Evolutionary conservation across 2,329 filamentous ascomycete species (phyloP), one percentile per base, ranked within the genome.

Genomic region (Sporothrix curviconia): DNA sequence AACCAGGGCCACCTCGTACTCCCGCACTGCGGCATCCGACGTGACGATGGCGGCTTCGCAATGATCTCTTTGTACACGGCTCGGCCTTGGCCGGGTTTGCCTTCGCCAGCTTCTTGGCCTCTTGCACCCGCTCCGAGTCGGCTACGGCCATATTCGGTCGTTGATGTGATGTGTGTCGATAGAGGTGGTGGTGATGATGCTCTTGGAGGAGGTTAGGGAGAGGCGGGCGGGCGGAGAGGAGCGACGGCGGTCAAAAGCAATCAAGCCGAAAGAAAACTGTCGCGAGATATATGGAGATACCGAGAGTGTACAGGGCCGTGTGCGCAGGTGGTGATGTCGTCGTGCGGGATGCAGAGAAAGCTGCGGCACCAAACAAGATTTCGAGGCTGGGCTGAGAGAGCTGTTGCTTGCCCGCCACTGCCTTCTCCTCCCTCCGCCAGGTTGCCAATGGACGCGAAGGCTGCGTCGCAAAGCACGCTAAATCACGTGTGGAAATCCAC

Each of bases 1-100:
- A 68, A 96, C 82, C 70, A 99, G 75, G 25, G 94, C 91, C 65
- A 81, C 81, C 78, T 99, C 94, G 68, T 96, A 99, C 72, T 96
- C 90, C 72, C 89, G 86, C 64, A 92, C 85, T 59, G 92, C 90
- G 37, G 87, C 83, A 73, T 99, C 94, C 61, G 83, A 85, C 59
- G 85, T 94, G 60, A 87, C 54, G 89, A 89, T 22, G 92, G 91
- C 37, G 90, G 85, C 74, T 89, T 87, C 55, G 90, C 86, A 64
- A 96, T 83, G 70, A 97, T 89, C 57, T 94, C 87, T 74, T 92
- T 90, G 80, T 92, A 97, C 70, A 90, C 84, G 67, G 82, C 76
- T 95, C 91, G 62, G 92, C 90, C 79, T 94, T 89, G 67, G 81
- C 77, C 64, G 92, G 88, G 69, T 95, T 84, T 63, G 85, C 81